A percentile compares a stretch with the other conserved stretches of the same genome.
These are phyloP conservation scores for Blepharisma japonicum DNA, from an alignment of 73 alveolate species.

Conservation along the genomic window DNA sequence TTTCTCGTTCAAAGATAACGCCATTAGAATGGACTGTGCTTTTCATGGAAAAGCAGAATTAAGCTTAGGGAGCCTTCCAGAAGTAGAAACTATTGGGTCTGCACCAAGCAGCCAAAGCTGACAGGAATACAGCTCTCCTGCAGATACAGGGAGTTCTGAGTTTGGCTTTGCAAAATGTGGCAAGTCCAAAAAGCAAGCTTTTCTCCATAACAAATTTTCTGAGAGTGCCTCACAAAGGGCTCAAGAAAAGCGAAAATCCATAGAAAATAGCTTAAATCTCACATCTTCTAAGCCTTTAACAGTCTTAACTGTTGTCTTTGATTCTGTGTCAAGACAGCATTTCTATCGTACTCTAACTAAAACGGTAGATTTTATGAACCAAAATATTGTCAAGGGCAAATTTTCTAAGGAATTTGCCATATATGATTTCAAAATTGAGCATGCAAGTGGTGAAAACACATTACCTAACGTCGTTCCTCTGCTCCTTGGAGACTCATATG, in stretches of 20 bases:
- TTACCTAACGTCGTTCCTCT: not conserved
- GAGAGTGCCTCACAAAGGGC: constrained; percentile 5
- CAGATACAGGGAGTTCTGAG: not conserved
- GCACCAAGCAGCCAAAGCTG: too few species aligned
- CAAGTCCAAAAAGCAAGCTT: not conserved
- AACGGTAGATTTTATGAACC: not conserved
- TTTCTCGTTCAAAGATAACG: too few species aligned
- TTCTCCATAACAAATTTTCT: not conserved
- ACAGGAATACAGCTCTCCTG: not conserved
- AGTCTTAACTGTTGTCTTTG: not conserved
- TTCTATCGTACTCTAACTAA: not conserved
- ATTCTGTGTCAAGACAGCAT: not conserved
- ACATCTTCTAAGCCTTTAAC: not conserved
- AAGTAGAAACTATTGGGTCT: too few species aligned
- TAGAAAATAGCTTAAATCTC: not conserved
- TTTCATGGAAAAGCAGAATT: too few species aligned
- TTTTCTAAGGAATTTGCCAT: not conserved
- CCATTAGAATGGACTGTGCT: too few species aligned
- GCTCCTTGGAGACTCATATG: not conserved
- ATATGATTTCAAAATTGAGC: not conserved
- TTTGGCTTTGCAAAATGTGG: not conserved
- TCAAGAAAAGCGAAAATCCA: not conserved
- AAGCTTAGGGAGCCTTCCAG: too few species aligned
- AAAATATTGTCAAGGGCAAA: not conserved
- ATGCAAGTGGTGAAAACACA: not conserved